Conservation (phyloP, 164 flowering plant species). For the Litsea cubeba region DNA sequence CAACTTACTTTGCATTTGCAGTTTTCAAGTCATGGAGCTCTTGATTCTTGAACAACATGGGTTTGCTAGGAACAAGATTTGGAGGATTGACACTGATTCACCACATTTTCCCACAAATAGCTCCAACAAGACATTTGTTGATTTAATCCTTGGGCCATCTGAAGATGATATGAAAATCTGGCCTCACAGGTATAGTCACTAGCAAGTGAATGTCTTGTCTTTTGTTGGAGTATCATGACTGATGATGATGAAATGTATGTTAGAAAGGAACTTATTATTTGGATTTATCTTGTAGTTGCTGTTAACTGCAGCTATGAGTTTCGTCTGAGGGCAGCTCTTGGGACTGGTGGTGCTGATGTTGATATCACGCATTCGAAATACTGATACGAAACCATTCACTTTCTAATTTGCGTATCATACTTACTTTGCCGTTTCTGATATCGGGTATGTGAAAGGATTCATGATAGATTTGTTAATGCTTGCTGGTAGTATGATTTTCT, state of each 20-base stretch:
- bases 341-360: conserved; percentile 78
- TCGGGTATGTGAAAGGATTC: conserved; percentile 42
- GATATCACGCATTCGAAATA: conserved; percentile 83
- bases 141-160: conserved; percentile 69
- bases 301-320: conserved; percentile 59
- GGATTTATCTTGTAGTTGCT: neutral
- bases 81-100: conserved; percentile 77
- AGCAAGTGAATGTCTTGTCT: neutral
- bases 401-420: conserved; percentile 76
- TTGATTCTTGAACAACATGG: conserved; percentile 90
- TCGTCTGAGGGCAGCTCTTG: conserved; percentile 66
- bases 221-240: conserved; percentile 4
- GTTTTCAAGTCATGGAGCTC: conserved; percentile 68
- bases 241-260: neutral
- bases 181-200: conserved; percentile 70
- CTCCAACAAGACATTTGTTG: conserved; percentile 54
- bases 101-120: conserved; percentile 62
- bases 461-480: neutral
- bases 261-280: neutral
- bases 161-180: conserved; percentile 80
- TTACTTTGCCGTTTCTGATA: conserved; percentile 83
- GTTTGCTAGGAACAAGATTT: conserved; percentile 87
- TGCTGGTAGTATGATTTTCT: neutral
- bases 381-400: conserved; percentile 70
- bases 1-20: conserved; percentile 25